Evolutionary conservation across 1,284 basidiomycete species (phyloP).

Genomic region (Ganoderma boninense): DNA sequence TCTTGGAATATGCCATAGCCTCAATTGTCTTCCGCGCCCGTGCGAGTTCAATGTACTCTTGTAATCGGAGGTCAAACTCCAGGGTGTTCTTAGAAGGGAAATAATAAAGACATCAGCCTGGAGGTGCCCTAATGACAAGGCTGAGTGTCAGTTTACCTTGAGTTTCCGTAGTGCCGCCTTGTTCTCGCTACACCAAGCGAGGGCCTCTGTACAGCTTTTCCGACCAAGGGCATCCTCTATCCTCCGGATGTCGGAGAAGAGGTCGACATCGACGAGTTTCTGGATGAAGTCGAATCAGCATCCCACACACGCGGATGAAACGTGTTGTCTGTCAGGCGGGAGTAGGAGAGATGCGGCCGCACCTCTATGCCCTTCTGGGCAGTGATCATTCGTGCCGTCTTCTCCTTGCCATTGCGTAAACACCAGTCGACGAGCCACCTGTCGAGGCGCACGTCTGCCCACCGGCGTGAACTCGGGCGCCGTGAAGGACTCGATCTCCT

Average conservation of each 20-base stretch:
- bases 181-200: constrained; percentile 98
- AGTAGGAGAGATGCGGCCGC: constrained; percentile 32
- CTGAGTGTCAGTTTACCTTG: constrained; percentile 60
- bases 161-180: constrained; percentile 90
- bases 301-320: background rate
- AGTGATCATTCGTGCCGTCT: constrained; percentile 74
- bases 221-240: constrained; percentile 84
- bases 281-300: constrained; percentile 40
- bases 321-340: constrained; percentile 4
- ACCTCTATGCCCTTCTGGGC: constrained; percentile 79
- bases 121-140: background rate
- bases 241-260: constrained; percentile 88
- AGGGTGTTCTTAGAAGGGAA: constrained; percentile 78
- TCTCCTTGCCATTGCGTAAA: constrained; percentile 76
- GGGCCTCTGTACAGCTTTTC: constrained; percentile 86
- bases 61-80: constrained; percentile 94
- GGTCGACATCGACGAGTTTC: constrained; percentile 89
- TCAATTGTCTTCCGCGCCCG: constrained; percentile 72
- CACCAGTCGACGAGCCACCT: constrained; percentile 95
- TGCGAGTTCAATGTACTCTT: constrained; percentile 95
- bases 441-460: constrained; percentile 84
- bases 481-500: constrained; percentile 58
- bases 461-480: constrained; percentile 72
- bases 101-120: background rate
- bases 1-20: constrained; percentile 88